These are phyloP conservation scores for Cinnamomum micranthum DNA, from an alignment of 164 flowering plant species.

Conservation along the genomic window DNA sequence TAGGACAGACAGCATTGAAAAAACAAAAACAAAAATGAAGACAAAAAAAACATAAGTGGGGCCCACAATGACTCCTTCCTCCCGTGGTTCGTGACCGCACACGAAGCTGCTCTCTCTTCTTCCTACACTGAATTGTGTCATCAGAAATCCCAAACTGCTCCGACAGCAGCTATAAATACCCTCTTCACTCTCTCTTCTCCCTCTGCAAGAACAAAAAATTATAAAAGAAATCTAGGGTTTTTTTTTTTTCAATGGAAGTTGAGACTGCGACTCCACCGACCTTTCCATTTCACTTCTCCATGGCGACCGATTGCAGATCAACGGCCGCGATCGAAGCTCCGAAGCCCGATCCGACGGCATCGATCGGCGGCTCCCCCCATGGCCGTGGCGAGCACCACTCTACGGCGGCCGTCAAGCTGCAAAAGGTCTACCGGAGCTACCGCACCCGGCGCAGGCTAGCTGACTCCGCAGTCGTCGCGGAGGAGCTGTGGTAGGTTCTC, in stretches of 20 bases:
- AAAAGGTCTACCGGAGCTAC: conserved; percentile 71
- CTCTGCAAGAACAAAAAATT: no score
- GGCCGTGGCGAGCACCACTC: not conserved
- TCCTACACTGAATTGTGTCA: no score
- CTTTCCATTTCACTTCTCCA: not conserved
- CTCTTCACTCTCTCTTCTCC: no score
- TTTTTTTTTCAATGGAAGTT: not conserved
- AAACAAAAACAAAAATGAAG: no score
- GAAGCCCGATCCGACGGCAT: not conserved
- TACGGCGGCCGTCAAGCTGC: conserved; percentile 47
- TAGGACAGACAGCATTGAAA: no score
- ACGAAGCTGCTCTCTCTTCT: no score
- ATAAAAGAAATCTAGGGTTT: no score
- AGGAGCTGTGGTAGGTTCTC: conserved; percentile 62
- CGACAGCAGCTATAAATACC: no score
- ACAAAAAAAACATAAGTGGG: no score
- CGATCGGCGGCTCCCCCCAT: not conserved
- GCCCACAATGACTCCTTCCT: no score
- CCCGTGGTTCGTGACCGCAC: no score
- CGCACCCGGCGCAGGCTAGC: conserved; percentile 79
- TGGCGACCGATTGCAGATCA: not conserved
- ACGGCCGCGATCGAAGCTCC: not conserved
- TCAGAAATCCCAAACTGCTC: no score
- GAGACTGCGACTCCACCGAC: not conserved
- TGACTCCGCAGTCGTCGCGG: conserved; percentile 77